Base-by-base conservation (phyloP, 257 asterid genomes). In the Asclepias syriaca region DNA sequence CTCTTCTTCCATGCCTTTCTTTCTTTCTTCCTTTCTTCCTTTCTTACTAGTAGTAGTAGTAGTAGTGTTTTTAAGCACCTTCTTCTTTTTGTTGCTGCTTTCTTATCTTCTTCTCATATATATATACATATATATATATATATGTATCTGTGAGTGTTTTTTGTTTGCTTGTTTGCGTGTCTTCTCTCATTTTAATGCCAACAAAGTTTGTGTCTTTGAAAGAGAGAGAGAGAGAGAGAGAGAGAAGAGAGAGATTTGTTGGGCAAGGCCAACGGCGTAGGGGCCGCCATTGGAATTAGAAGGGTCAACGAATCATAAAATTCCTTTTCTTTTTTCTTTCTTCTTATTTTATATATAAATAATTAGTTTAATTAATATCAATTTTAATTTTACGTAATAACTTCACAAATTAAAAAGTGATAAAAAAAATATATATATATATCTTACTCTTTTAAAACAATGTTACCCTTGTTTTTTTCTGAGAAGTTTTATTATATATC, bases 221-320 rank as follows among this genome's bases (percentile, higher is more conserved):
- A 16, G 75, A 63, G 78, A 65, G 29, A 19, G 15, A 37, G 7
- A n/a, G n/a, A n/a, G n/a, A n/a, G 1, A 9, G 7, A 34, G 24
- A 3, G 4, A 3, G 0, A 1, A 64, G 48, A 37, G 77, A 77
- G 73, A 77, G 85, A 78, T 78, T 74, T 72, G 82, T 78, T 78
- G 77, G 81, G 85, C 88, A 84, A 79, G 84, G 77, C 88, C 85
- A 81, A 72, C 84, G 88, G 84, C 88, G 85, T 78, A 81, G 88
- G 88, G 88, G 81, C 84, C 88, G 88, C 85, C 80, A 78, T 81
- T 79, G 85, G 85, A 78, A 84, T 73, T 78, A 78, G 79, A 81
- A 81, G 86, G 88, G 88, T 84, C 86, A 84, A 84, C 86, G 83
- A 77, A 81, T 69, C 73, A 76, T 69, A n/a, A 74, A 56, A 34